Evolutionary conservation across 768 basidiomycete genomes (phyloP).

Genomic region (Pisolithus marmoratus): DNA sequence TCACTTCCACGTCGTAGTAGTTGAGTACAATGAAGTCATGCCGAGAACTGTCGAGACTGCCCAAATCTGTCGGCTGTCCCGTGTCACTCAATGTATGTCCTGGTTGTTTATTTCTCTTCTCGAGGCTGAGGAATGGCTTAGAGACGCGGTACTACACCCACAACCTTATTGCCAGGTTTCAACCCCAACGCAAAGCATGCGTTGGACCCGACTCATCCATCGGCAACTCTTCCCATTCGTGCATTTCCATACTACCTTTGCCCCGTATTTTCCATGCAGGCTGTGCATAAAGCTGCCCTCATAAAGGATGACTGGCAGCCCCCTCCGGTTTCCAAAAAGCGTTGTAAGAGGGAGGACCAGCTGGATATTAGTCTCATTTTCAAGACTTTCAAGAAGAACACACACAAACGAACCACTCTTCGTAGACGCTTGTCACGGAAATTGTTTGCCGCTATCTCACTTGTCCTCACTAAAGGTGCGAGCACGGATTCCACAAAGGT

Average conservation of each 20-base stretch:
- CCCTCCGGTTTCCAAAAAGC: constrained; percentile 15
- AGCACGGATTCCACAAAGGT: background rate
- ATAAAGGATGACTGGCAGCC: constrained; percentile 11
- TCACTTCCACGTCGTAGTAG: background rate
- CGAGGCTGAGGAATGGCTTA: background rate
- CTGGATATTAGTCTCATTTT: constrained; percentile 1
- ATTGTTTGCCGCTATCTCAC: background rate
- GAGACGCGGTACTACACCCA: constrained; percentile 9
- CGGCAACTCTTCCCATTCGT: constrained; percentile 6
- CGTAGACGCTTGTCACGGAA: background rate
- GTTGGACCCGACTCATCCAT: constrained; percentile 18
- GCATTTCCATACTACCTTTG: constrained; percentile 13
- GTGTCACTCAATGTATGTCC: constrained; percentile 1
- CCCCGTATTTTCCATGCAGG: constrained; percentile 18
- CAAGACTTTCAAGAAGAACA: constrained; percentile 1
- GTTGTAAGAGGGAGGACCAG: constrained; percentile 2
- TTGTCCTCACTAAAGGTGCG: constrained; percentile 1
- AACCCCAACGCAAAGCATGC: constrained; percentile 5
- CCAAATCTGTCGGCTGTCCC: constrained; percentile 5
- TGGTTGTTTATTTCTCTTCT: background rate
- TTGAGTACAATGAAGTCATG: constrained; percentile 4
- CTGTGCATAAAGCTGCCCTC: constrained; percentile 18
- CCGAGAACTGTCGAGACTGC: constrained; percentile 10
- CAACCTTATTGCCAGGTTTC: constrained; percentile 10
- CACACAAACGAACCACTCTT: constrained; percentile 1